phyloP scores from a whole-genome alignment of 805 yeast species.

The Schizosaccharomyces japonicus region DNA sequence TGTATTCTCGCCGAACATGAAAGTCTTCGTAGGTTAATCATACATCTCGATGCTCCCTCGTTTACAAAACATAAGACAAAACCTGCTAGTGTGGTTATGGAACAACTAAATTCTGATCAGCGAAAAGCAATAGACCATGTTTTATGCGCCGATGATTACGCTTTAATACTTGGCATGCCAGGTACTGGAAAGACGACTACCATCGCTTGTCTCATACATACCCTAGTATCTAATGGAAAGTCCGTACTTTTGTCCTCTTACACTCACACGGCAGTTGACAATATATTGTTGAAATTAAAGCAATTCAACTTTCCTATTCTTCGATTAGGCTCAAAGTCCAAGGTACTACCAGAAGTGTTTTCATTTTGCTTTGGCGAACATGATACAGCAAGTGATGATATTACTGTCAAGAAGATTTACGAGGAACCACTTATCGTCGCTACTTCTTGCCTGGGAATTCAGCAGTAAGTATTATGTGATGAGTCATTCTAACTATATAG shows the following conservation, averaged over 20 bases:
- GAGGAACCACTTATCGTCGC: slow-evolving; percentile 8
- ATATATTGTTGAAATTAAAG: slow-evolving; percentile 52
- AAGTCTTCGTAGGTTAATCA: slow-evolving; percentile 25
- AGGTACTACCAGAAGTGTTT: slow-evolving; percentile 32
- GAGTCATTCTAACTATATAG: slow-evolving; percentile 66
- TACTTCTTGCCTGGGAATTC: slow-evolving; percentile 26
- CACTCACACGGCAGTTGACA: slow-evolving; percentile 92
- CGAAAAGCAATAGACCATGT: slow-evolving; percentile 40
- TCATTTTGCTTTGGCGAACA: slow-evolving; percentile 16
- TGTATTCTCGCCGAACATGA: no score
- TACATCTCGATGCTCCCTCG: slow-evolving; percentile 28
- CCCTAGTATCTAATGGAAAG: slow-evolving; percentile 35
- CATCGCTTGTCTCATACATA: slow-evolving; percentile 47
- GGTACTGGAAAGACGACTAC: slow-evolving; percentile 93
- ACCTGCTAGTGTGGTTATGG: no score
- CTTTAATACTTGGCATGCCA: slow-evolving; percentile 85
- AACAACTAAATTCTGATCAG: slow-evolving; percentile 47
- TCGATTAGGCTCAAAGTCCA: slow-evolving; percentile 38
- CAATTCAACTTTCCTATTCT: slow-evolving; percentile 27
- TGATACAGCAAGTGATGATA: slow-evolving; percentile 15
- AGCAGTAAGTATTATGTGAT: slow-evolving; percentile 55
- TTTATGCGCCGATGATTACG: slow-evolving; percentile 43
- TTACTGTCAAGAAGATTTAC: slow-evolving; percentile 15
- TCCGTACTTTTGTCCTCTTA: slow-evolving; percentile 60
- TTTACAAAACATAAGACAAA: slow-evolving; percentile 16